A percentile compares a stretch with the other conserved stretches of the same genome.
Evolutionary conservation across 1,284 basidiomycete genomes (phyloP).

Genomic region (Papiliotrema laurentii): DNA sequence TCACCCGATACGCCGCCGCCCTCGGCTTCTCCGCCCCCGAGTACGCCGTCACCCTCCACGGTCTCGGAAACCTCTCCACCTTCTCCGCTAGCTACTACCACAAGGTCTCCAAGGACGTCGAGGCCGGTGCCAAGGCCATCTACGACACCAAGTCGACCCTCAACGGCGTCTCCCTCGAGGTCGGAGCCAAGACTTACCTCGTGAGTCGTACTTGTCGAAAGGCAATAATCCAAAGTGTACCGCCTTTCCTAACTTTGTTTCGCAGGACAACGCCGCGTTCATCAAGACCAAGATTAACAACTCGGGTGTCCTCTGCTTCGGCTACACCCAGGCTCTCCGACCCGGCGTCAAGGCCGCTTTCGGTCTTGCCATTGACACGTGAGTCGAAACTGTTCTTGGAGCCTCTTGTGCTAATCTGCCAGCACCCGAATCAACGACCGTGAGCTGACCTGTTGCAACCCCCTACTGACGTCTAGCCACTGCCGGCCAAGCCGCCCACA

Average conservation of each 20-base stretch:
- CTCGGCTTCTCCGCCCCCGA: conserved; percentile 88
- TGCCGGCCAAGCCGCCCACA: conserved; percentile 53
- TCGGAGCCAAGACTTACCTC: conserved; percentile 81
- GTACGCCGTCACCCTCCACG: conserved; percentile 93
- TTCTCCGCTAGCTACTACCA: conserved; percentile 99
- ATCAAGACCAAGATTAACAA: conserved; percentile 99
- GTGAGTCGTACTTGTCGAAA: conserved; percentile 51
- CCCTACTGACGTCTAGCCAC: conserved; percentile 19
- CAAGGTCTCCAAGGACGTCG: conserved; percentile 82
- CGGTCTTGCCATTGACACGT: conserved; percentile 83
- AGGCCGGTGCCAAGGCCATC: conserved; percentile 96
- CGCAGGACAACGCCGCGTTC: conserved; percentile 79
- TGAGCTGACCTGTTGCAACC: conserved; percentile 8
- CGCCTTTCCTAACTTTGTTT: neutral
- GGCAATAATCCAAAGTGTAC: neutral
- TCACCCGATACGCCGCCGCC: conserved; percentile 89
- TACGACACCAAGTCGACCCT: conserved; percentile 92
- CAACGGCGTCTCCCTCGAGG: conserved; percentile 85
- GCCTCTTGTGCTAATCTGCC: neutral
- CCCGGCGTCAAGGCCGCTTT: conserved; percentile 94
- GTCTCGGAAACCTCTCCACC: conserved; percentile 87
- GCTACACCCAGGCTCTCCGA: conserved; percentile 85
- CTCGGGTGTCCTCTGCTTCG: conserved; percentile 79
- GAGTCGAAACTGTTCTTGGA: too few relatives aligned
- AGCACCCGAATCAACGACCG: conserved; percentile 69